A percentile compares a stretch with the other conserved stretches of the same genome.
phyloP scores from a whole-genome alignment of 495 filamentous ascomycete genomes.

The Aspergillus ellipticus region DNA sequence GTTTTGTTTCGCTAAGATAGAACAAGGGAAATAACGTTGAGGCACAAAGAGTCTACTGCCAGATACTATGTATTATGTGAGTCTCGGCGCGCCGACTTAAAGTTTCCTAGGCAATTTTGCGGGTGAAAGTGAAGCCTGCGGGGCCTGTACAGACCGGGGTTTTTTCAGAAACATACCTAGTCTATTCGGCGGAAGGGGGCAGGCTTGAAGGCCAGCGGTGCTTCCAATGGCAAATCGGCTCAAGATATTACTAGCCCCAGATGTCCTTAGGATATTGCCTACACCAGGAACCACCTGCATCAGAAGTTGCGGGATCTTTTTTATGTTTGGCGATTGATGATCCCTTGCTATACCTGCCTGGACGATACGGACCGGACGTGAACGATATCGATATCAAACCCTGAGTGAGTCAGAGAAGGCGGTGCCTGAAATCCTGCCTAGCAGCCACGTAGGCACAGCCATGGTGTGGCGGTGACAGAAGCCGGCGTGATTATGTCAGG shows the following conservation, averaged over 20 bases:
- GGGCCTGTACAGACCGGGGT: neutral
- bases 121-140: too few species aligned
- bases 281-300: conserved; percentile 19
- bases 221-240: conserved; percentile 7
- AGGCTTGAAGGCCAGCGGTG: neutral
- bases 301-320: conserved; percentile 6
- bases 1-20: neutral
- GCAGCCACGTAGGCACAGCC: neutral
- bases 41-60: conserved; percentile 9
- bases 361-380: too few species aligned
- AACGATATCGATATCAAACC: too few species aligned
- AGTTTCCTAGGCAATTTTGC: too few species aligned
- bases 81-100: neutral
- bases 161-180: conserved; percentile 8
- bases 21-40: neutral
- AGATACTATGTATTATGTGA: conserved; percentile 8
- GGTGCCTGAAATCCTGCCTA: neutral
- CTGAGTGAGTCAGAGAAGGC: too few species aligned
- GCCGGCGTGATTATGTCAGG: too few species aligned
- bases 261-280: conserved; percentile 13
- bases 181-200: neutral
- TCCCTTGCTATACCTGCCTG: neutral
- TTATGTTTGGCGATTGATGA: too few species aligned
- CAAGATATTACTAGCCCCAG: conserved; percentile 16
- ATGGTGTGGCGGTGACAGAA: too few species aligned